Percentiles rank a stretch among this genome's conserved stretches.
Evolutionary conservation across 148 eudicot species (phyloP).

Genomic region (Limonium bicolor): DNA sequence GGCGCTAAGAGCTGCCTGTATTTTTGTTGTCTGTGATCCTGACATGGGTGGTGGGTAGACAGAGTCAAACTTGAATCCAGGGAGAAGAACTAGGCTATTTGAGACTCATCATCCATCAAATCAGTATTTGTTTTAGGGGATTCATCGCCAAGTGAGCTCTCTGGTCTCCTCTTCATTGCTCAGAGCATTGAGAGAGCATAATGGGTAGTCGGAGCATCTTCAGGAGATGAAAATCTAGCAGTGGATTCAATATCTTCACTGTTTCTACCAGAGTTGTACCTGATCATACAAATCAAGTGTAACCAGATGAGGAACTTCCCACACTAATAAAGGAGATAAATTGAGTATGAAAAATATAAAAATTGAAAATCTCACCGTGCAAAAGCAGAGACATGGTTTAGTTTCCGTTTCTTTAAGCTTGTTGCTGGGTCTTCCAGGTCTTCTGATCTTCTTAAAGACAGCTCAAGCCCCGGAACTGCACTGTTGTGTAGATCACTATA

Average conservation of each 20-base stretch:
- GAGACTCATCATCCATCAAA: conserved; percentile 8
- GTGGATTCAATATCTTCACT: not conserved
- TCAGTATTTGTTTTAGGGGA: conserved; percentile 7
- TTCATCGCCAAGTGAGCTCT: conserved; percentile 1
- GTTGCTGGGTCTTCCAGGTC: conserved; percentile 12
- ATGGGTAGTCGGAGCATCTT: not conserved
- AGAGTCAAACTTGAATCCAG: conserved; percentile 6
- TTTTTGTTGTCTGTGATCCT: conserved; percentile 5
- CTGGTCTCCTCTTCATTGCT: conserved; percentile 6
- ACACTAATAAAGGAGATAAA: not conserved
- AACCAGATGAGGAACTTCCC: not conserved
- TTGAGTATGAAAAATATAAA: not conserved
- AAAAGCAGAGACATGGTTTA: conserved; percentile 24
- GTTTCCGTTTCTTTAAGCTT: conserved; percentile 15
- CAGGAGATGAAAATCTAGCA: not conserved
- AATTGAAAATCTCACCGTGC: conserved; percentile 20
- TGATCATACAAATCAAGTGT: conserved; percentile 3
- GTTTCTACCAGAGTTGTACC: conserved; percentile 25
- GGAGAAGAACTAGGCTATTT: conserved; percentile 8
- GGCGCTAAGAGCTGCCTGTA: conserved; percentile 9
- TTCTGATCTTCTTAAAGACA: conserved; percentile 18
- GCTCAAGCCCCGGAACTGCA: conserved; percentile 23
- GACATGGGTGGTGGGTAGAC: conserved; percentile 9
- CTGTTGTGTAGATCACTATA: conserved; percentile 6
- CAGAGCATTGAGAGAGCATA: conserved; percentile 5